Evolutionary conservation across 306 rosid genomes (phyloP), one percentile per base, ranked within the genome.

Genomic region (Begonia masoniana): DNA sequence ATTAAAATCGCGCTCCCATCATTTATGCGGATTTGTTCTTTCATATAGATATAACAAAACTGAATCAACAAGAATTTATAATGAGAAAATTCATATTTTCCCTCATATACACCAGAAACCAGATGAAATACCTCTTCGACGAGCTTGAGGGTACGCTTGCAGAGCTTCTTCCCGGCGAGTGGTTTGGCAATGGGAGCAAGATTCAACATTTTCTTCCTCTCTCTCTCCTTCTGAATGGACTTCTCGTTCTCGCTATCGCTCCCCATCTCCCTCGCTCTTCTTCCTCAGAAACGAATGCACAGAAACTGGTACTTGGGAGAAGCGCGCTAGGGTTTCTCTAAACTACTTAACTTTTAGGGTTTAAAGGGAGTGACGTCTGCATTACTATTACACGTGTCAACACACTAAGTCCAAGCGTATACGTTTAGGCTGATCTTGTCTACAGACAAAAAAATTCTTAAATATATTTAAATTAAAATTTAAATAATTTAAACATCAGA

Each of bases 141-240:
- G 47, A 92, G 95, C 76, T 92, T 92, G 8, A 92, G 79, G 15
- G 95, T 79, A 47, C 81, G 76, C 75, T 87, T 92, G 69, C 76
- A 82, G 55, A 92, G 89, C 77, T 86, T 92, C 71, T 92, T 92
- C 10, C 99, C 95, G 0, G 99, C 95, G 2, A 92, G 95, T 35
- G 99, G 99, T 53, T 79, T 92, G 3, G 99, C 96, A 52, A 92
- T 87, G 8, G 99, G 95, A 15, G 95, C 82, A 41, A 92, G 56
- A 2, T 83, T 84, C 1, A 62, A 63, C 9, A 78, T 42, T 85
- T 79, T 92, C 93, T 86, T 85, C 85, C 35, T 82, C 76, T 82
- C 87, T 64, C 59, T 80, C 84, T 82, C 94, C 43, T 81, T 89
- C 62, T 74, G 89, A 41, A 11, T 81, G 41, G 85, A 58, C 67